Base-by-base conservation (phyloP, 169 alveolate genomes). In the Eimeria acervulina region DNA sequence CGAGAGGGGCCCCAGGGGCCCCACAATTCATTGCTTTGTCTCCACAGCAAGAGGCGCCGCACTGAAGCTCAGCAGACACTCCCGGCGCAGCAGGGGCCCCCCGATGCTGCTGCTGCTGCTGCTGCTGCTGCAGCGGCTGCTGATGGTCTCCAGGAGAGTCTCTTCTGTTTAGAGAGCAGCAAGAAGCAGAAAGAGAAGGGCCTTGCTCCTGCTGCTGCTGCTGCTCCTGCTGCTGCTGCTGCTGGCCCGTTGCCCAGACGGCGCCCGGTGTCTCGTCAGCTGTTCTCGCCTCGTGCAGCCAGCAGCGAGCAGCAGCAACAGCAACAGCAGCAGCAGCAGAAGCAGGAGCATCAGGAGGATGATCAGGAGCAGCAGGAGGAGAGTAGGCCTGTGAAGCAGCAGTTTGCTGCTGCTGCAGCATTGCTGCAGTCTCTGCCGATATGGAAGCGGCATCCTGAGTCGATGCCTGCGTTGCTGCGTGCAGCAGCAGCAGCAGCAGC, bases 391-490 rank as follows among this genome's bases (percentile, higher is more conserved):
- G 52, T 12, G 84, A 47, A 47, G 55, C 19, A 47, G 5, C 55
- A 47, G 55, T 47, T 47, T 47, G 55, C 55, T 47, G 55, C 17
- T 78, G 89, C 89, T 3, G 61, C 44, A 6, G 89, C 89, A 8
- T 38, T 78, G 89, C 89, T 78, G 55, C 89, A 40, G 89, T 78
- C 89, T 15, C 33, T 78, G 28, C 89, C 89, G 5, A 78, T 78
- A 40, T 78, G 89, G 89, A 36, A 23, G 59, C 38, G 89, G 28
- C 89, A 78, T 12, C 89, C 89, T 38, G 89, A 78, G 13, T 78
- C 89, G 23, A 36, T 78, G 15, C 89, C 89, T 19, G 89, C 89
- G 13, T 2, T 78, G 23, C 38, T 47, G 12, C 5, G 12, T 5
- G 55, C 55, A 47, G 55, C 55, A 47, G 55, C 55, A 47, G 55